A percentile compares a stretch with the other conserved stretches of the same genome.
These are phyloP conservation scores for Thelonectria discophora DNA, from an alignment of 2,329 filamentous ascomycete genomes.

Conservation along the genomic window DNA sequence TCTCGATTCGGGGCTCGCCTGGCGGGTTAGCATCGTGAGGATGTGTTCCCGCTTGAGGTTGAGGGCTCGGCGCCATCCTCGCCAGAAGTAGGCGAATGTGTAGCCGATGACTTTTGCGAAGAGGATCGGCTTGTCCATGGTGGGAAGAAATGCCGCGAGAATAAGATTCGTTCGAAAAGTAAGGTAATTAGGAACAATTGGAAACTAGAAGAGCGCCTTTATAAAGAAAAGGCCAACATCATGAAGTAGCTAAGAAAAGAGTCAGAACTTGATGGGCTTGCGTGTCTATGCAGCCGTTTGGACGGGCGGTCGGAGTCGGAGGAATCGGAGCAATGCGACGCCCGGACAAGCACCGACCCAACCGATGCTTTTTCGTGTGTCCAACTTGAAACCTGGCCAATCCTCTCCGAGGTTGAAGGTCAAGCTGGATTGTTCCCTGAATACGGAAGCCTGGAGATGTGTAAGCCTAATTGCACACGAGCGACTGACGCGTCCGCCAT, in stretches of 20 bases:
- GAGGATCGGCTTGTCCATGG: slow-evolving; percentile 44
- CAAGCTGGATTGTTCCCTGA: too few species aligned
- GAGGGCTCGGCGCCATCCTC: slow-evolving; percentile 33
- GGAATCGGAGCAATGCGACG: neutral
- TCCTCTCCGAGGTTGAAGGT: too few species aligned
- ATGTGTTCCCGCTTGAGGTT: slow-evolving; percentile 26
- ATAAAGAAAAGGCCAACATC: neutral
- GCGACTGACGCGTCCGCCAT: too few species aligned
- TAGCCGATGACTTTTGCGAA: slow-evolving; percentile 44
- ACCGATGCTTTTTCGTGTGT: neutral
- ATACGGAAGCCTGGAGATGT: too few species aligned
- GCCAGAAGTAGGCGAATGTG: slow-evolving; percentile 36
- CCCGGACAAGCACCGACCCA: neutral
- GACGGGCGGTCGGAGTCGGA: neutral
- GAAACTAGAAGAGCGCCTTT: neutral
- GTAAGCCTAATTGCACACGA: too few species aligned
- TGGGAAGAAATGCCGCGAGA: slow-evolving; percentile 5
- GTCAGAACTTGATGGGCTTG: neutral
- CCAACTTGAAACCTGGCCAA: neutral
- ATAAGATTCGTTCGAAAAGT: neutral
- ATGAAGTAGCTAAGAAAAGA: neutral
- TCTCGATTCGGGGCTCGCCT: slow-evolving; percentile 29
- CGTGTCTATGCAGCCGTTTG: neutral
- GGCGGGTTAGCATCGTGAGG: slow-evolving; percentile 11
- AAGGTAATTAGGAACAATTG: neutral